Evolutionary conservation across 306 rosid species (phyloP), one percentile per base, ranked within the genome.

Genomic region (Castanea mollissima): DNA sequence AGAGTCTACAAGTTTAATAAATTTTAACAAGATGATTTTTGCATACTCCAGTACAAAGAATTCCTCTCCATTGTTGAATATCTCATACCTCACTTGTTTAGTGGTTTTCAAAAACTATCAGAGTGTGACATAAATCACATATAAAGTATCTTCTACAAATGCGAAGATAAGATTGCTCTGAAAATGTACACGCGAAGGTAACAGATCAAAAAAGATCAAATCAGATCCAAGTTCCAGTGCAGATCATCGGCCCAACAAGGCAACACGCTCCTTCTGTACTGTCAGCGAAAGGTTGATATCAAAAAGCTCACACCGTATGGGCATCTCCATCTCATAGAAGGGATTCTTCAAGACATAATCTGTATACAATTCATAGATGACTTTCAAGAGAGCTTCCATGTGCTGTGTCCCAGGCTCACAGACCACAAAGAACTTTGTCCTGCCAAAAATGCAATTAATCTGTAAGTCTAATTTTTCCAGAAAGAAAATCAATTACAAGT

Each of bases 261-360:
- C 89, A 75, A 91, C 97, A 70, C 91, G 94, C 34, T 95, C 99
- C 89, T 92, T 95, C 29, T 95, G 97, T 49, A 95, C 83, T 34
- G 94, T 94, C 82, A 86, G 92, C 2, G 90, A 78, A 15, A 92
- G 78, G 89, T 88, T 90, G 76, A 89, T 91, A 49, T 95, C 99
- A 25, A 92, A 95, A 76, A 92, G 98, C 85, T 95, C 99, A 60
- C 98, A 95, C 12, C 98, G 88, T 65, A 91, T 90, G 19, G 99
- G 98, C 99, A 95, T 95, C 92, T 95, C 99, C 95, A 95, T 90
- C 86, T 95, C 98, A 82, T 95, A 95, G 86, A 95, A 92, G 11
- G 98, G 99, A 58, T 92, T 95, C 94, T 95, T 95, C 91, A 95
- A 70, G 71, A 92, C 98, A 76, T 82, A 95, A 84, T 95, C 97